Evolutionary conservation across 805 yeast genomes (phyloP).

Genomic region (Ogataea zsoltii): DNA sequence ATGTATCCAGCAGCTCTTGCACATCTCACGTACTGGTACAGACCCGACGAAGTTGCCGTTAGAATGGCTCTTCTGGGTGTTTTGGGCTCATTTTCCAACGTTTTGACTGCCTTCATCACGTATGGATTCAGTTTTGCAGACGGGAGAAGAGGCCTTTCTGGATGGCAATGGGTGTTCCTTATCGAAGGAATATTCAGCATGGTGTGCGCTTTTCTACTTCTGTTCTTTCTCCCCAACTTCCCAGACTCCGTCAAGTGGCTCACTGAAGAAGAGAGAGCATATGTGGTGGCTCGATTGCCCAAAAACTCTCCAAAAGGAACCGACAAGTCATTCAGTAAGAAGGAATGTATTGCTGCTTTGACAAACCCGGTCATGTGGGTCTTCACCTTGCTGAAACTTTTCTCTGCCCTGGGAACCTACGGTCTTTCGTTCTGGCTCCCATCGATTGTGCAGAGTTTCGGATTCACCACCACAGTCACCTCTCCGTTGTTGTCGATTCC

Average conservation of each 20-base stretch:
- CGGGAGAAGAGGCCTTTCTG: slow-evolving; percentile 51
- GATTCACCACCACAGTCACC: slow-evolving; percentile 24
- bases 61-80: slow-evolving; percentile 60
- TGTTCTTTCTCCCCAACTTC: slow-evolving; percentile 59
- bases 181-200: slow-evolving; percentile 60
- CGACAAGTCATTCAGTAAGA: slow-evolving; percentile 7
- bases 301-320: slow-evolving; percentile 4
- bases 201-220: slow-evolving; percentile 56
- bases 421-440: slow-evolving; percentile 20
- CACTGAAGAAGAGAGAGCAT: slow-evolving; percentile 6
- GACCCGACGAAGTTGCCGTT: slow-evolving; percentile 53
- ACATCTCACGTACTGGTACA: slow-evolving; percentile 50
- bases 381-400: slow-evolving; percentile 2
- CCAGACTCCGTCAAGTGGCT: slow-evolving; percentile 13
- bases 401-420: slow-evolving; percentile 4
- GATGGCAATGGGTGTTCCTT: slow-evolving; percentile 72
- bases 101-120: slow-evolving; percentile 58
- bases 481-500: slow-evolving; percentile 27
- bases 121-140: slow-evolving; percentile 50
- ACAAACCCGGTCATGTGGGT: slow-evolving; percentile 6
- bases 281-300: slow-evolving; percentile 8
- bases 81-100: slow-evolving; percentile 60
- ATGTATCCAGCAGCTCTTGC: slow-evolving; percentile 41
- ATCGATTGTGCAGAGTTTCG: slow-evolving; percentile 23
- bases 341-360: slow-evolving; percentile 1